Evolutionary conservation across 2,329 filamentous ascomycete species (phyloP).

Genomic region (Xylaria sp.): DNA sequence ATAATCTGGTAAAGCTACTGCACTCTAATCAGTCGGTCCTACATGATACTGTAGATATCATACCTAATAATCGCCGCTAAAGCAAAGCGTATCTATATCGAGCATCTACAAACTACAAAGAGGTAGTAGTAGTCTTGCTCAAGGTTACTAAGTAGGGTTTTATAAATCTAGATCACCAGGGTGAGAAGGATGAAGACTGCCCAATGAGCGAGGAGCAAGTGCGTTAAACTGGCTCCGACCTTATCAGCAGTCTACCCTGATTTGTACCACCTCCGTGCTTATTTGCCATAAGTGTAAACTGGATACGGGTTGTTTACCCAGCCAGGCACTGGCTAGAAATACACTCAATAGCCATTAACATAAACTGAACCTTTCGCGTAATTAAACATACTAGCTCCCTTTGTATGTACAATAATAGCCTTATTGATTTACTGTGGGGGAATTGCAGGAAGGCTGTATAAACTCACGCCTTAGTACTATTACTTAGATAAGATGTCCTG

Average conservation of each 20-base stretch:
- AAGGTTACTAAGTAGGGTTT: too few species aligned
- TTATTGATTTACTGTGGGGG: too few species aligned
- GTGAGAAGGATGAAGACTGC: background rate
- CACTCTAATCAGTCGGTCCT: too few species aligned
- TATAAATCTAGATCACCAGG: background rate
- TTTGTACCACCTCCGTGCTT: constrained; percentile 13
- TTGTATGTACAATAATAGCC: background rate
- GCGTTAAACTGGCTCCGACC: background rate
- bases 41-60: too few species aligned
- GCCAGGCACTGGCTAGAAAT: background rate
- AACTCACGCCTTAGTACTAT: too few species aligned
- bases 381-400: background rate
- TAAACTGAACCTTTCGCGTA: background rate
- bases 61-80: too few species aligned
- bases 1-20: too few species aligned
- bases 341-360: background rate
- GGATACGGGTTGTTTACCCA: background rate
- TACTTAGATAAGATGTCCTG: too few species aligned
- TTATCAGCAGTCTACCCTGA: constrained; percentile 17
- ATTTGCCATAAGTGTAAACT: background rate
- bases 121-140: too few species aligned
- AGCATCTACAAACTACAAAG: too few species aligned
- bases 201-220: background rate
- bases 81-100: too few species aligned
- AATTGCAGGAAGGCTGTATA: too few species aligned